phyloP scores from a whole-genome alignment of 768 basidiomycete genomes.

The Leucosporidium creatinivorum region DNA sequence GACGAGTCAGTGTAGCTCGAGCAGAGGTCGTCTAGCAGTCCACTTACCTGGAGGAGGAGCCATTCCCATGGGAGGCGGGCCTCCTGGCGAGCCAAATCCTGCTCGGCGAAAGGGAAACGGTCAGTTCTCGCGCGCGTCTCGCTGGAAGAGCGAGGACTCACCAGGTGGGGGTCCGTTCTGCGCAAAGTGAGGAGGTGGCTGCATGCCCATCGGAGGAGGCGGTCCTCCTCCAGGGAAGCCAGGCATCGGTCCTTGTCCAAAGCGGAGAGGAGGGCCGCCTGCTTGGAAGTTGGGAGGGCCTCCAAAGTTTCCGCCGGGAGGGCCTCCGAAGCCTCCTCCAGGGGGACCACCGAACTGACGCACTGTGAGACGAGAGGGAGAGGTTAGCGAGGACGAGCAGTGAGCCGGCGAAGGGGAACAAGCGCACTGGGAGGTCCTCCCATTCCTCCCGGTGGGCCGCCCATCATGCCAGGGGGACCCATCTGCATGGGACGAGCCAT shows the following conservation, averaged over 20 bases:
- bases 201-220: background rate
- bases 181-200: background rate
- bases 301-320: too few relatives aligned
- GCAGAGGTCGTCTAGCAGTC: too few relatives aligned
- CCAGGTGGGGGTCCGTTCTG: background rate
- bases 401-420: background rate
- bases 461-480: constrained; percentile 13
- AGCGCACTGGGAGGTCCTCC: constrained; percentile 8
- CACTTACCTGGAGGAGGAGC: background rate
- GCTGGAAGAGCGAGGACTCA: background rate
- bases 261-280: too few relatives aligned
- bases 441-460: background rate
- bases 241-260: too few relatives aligned
- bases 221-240: background rate
- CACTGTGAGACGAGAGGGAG: background rate
- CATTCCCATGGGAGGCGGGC: background rate
- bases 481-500: constrained; percentile 2
- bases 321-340: background rate
- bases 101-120: too few relatives aligned
- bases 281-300: too few relatives aligned
- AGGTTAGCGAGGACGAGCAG: background rate
- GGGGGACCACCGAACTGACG: background rate
- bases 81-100: too few relatives aligned
- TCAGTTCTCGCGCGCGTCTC: background rate
- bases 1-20: background rate